Evolutionary conservation across 2,329 filamentous ascomycete genomes (phyloP), one percentile per base, ranked within the genome.

Genomic region (Scytalidium sp.): DNA sequence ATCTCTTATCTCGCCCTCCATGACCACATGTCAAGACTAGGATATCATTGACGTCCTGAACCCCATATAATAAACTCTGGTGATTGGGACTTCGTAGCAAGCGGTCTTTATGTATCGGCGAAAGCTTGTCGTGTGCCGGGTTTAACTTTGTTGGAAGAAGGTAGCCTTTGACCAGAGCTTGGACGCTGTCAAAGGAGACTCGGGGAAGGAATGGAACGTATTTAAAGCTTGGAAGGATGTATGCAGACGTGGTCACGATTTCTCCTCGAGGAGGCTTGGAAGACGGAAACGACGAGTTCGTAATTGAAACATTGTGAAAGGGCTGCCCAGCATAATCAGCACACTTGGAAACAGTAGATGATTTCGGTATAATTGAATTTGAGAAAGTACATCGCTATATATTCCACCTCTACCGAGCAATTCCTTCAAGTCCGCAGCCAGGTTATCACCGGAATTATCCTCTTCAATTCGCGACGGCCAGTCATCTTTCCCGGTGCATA

Each of bases 21-120:
- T 99, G 94, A 0, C 91, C 90, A 64, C 94, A 99, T 41, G 97
- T 86, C 19, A 97, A 71, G 23, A 99, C 81, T n/a, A 89, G 60
- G 3, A 91, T 75, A 54, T 91, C 85, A 15, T 79, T 63, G 8
- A 88, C 79, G 50, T 83, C 79, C 10, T 78, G 71, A 4, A 89
- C 84, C 1, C 77, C 75, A 1, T 70, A 68, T 2, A 90, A 72
- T 29, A 70, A 71, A 49, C 52, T 71, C 62, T 62, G 80, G 60
- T 71, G 83, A 47, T 66, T 81, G 54, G 67, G 76, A 68, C 75
- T 83, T 58, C 71, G 73, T 41, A 64, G 69, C 45, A 75, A 65
- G 1, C 74, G 67, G 61, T 83, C 80, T 41, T 74, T 73, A 57
- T 84, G 79, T 40, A 80, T 73, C 0, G 77, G 77, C 6, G 83